A percentile compares a stretch with the other conserved stretches of the same genome.
Evolutionary conservation across 345 rosid genomes (phyloP).

Genomic region (Eucalyptus marginata): DNA sequence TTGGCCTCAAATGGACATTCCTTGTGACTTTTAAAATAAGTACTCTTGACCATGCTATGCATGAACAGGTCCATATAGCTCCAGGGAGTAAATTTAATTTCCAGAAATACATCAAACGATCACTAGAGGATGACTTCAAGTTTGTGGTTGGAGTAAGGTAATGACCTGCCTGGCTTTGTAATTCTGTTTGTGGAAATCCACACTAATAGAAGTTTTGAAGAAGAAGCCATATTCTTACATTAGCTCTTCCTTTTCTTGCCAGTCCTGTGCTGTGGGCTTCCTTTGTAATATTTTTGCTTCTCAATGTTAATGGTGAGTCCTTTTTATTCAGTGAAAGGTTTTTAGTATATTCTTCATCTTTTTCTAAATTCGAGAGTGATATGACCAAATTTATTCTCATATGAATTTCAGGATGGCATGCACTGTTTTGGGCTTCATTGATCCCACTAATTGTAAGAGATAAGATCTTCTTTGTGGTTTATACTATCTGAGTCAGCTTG

Average conservation of each 20-base stretch:
- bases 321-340: neutral
- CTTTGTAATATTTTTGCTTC: constrained; percentile 74
- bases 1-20: neutral
- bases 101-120: constrained; percentile 82
- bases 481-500: neutral
- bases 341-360: neutral
- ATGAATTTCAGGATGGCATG: constrained; percentile 56
- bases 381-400: neutral
- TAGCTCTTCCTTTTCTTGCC: constrained; percentile 1
- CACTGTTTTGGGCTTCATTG: constrained; percentile 58
- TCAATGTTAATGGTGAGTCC: constrained; percentile 63
- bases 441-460: constrained; percentile 69
- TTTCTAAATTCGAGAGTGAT: neutral
- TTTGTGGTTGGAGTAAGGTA: constrained; percentile 86
- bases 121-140: constrained; percentile 92
- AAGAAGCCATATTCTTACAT: neutral
- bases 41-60: neutral
- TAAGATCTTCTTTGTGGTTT: neutral
- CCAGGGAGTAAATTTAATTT: constrained; percentile 93
- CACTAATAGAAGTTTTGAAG: neutral
- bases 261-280: constrained; percentile 91
- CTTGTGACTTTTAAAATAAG: neutral
- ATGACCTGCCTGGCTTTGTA: neutral
- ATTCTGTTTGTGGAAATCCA: neutral
- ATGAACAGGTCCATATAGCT: constrained; percentile 68